A percentile compares a stretch with the other conserved stretches of the same genome.
These are phyloP conservation scores for Trematosphaeria pertusa DNA, from an alignment of 2,329 filamentous ascomycete species.

Conservation along the genomic window DNA sequence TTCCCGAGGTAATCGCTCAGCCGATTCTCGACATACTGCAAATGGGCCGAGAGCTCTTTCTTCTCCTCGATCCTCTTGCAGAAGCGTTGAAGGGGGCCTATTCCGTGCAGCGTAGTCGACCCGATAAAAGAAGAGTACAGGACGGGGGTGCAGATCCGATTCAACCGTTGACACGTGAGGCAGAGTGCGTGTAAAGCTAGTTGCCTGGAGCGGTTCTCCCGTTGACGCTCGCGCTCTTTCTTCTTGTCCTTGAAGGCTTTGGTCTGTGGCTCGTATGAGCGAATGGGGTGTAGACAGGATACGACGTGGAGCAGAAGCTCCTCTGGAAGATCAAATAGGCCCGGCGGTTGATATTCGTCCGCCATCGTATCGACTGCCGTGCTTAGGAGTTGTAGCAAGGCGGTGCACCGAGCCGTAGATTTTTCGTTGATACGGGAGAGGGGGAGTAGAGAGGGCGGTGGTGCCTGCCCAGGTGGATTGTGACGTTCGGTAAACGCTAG, in stretches of 20 bases:
- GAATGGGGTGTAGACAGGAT: constrained; percentile 17
- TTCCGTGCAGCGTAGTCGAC: constrained; percentile 22
- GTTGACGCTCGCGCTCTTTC: constrained; percentile 27
- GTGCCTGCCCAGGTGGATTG: no score
- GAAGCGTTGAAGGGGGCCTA: constrained; percentile 23
- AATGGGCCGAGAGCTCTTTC: constrained; percentile 7
- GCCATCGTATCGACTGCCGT: no score
- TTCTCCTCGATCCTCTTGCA: constrained; percentile 17
- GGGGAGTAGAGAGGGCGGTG: no score
- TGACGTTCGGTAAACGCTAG: no score
- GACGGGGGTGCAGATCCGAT: constrained; percentile 24
- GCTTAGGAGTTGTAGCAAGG: no score
- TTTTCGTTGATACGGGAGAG: no score
- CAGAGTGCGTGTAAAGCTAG: constrained; percentile 25
- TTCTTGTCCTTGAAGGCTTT: constrained; percentile 23
- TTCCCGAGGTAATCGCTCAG: constrained; percentile 30
- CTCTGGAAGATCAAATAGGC: constrained; percentile 23
- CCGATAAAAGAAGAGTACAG: constrained; percentile 33
- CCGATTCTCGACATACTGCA: constrained; percentile 37
- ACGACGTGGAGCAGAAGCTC: constrained; percentile 32
- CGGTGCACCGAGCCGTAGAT: no score
- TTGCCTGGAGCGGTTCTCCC: constrained; percentile 28
- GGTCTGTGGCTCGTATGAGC: constrained; percentile 30
- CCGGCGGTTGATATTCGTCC: not conserved
- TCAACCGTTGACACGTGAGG: constrained; percentile 25